These are phyloP conservation scores for Blastocystis sp. DNA, from an alignment of 352 stramenopile genomes.

Conservation along the genomic window DNA sequence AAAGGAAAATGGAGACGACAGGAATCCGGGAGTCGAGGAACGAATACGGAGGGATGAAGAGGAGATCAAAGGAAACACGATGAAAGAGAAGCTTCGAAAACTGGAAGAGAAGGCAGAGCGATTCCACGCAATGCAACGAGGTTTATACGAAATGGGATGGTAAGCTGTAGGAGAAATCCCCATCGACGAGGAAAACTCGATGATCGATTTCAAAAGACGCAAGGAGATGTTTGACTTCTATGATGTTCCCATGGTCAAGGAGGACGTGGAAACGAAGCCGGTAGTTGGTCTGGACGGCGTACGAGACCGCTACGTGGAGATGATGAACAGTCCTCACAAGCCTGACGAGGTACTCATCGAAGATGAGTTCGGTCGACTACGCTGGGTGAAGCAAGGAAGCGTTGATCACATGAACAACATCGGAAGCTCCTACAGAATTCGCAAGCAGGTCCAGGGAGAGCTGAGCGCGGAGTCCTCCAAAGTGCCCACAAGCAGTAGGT, in stretches of 20 bases:
- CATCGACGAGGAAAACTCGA: neutral
- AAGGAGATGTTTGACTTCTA: constrained; percentile 54
- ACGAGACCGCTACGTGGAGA: neutral
- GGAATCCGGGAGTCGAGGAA: constrained; percentile 39
- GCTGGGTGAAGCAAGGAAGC: constrained; percentile 23
- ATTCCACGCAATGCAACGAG: constrained; percentile 29
- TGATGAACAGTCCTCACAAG: constrained; percentile 20
- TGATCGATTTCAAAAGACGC: constrained; percentile 32
- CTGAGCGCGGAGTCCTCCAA: neutral
- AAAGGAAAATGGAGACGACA: neutral
- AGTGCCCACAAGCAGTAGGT: neutral
- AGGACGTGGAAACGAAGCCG: neutral
- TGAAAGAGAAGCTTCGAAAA: constrained; percentile 11
- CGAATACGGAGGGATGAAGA: constrained; percentile 16
- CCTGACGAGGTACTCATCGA: constrained; percentile 31
- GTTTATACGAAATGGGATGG: neutral
- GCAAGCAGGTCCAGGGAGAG: constrained; percentile 1
- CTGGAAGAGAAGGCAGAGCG: constrained; percentile 3
- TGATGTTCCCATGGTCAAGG: neutral
- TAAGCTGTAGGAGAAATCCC: constrained; percentile 11
- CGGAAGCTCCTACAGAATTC: constrained; percentile 32
- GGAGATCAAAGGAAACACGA: constrained; percentile 10
- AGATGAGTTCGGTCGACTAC: constrained; percentile 40
- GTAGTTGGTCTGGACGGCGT: neutral
- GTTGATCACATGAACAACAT: constrained; percentile 45